Conservation (phyloP, 306 rosid species). For the Malus sieversii region DNA sequence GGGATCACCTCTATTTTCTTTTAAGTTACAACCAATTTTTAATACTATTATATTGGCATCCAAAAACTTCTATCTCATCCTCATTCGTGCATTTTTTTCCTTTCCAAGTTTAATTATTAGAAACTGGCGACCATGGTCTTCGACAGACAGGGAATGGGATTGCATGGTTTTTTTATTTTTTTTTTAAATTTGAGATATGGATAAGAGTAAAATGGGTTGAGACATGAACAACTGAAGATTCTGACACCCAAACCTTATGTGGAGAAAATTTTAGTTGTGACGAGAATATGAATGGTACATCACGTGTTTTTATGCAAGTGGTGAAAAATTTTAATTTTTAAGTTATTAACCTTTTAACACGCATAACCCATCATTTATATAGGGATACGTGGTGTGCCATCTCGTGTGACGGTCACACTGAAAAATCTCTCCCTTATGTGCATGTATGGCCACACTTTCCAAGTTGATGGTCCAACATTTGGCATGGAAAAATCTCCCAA, state of each 20-base stretch:
- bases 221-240: background rate
- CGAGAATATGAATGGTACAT: too few species aligned
- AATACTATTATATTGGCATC: background rate
- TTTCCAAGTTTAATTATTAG: background rate
- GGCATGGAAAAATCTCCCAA: background rate
- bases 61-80: background rate
- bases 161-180: background rate
- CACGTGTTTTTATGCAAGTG: too few species aligned
- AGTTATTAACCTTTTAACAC: too few species aligned
- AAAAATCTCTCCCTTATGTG: background rate
- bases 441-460: background rate
- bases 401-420: too few species aligned
- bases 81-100: too few species aligned
- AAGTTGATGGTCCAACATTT: background rate
- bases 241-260: background rate
- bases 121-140: background rate
- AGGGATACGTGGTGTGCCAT: rapidly evolving
- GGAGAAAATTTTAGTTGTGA: too few species aligned
- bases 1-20: background rate
- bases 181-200: background rate
- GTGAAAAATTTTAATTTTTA: too few species aligned
- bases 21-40: background rate
- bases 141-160: background rate
- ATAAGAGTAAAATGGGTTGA: background rate
- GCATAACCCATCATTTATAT: too few species aligned